Base-by-base conservation (phyloP, 139 green algal species). In the Tetradesmus lagerheimii region DNA sequence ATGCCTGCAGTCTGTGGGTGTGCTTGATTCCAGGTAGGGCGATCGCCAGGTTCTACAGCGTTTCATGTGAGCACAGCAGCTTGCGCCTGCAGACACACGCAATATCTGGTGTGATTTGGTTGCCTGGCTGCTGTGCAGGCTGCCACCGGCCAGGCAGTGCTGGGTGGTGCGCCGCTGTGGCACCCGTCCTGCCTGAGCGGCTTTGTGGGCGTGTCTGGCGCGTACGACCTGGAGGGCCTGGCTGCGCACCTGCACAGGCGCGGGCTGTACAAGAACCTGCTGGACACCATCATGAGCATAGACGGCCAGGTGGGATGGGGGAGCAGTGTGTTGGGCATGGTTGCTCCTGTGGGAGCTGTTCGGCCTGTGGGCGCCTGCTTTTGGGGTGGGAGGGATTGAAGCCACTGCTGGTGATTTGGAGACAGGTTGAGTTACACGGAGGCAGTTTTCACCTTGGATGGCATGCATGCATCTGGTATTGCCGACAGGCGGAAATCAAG, bases 141-240 rank as follows among this genome's bases (percentile, higher is more conserved):
- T 6, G 80, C 80, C 15, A 80, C 64, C 9, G 89, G 79, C 4
- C 29, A 83, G 43, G 83, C 50, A 9, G 62, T 87, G 79, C 43
- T 90, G 53, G 91, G 85, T 27, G 90, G 84, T 62, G 47, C 41
- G 16, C 93, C 93, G 0, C 43, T 86, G 41, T 98, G 97, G 97
- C 89, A 93, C 37, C 93, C 94, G 1, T 5, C 29, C 0, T 27
- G 80, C 29, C 90, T 96, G 82, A 31, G 83, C 6, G 93, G 83
- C 38, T 96, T 95, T 53, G 83, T 97, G 39, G 94, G 95, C 25
- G 85, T 97, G 4, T 96, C 90, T 39, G 96, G 96, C 20, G 93
- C 95, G 0, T 99, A 98, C 89, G 95, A 98, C 92, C 91, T 98
- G n/a, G 79, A 90, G 4, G 92, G 90, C 1, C 89, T 99, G 80